These are phyloP conservation scores for Stephania cephalantha DNA, from an alignment of 164 flowering plant genomes.

Conservation along the genomic window DNA sequence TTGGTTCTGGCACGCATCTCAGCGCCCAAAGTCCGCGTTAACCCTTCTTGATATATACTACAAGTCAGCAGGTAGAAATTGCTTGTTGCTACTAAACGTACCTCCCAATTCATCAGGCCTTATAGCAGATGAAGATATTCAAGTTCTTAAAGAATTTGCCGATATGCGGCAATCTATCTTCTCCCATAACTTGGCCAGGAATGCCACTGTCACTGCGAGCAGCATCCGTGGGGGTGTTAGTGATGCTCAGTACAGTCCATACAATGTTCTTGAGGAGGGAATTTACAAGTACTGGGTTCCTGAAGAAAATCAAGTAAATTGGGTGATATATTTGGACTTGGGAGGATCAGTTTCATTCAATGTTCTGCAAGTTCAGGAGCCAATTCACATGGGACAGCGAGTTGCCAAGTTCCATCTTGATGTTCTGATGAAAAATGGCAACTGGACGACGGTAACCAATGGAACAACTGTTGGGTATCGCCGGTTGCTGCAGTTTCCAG, in stretches of 20 bases:
- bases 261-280: constrained; percentile 50
- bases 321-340: constrained; percentile 51
- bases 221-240: constrained; percentile 53
- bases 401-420: constrained; percentile 60
- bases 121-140: constrained; percentile 73
- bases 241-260: constrained; percentile 35
- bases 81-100: constrained; percentile 73
- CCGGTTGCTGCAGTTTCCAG: constrained; percentile 53
- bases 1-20: constrained; percentile 95
- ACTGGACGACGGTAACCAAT: constrained; percentile 41
- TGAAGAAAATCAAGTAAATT: constrained; percentile 38
- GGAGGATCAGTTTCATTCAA: constrained; percentile 44
- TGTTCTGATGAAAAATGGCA: constrained; percentile 26
- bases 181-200: constrained; percentile 57
- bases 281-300: constrained; percentile 84
- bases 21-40: constrained; percentile 73
- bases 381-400: constrained; percentile 93
- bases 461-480: constrained; percentile 84
- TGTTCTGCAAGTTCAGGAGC: constrained; percentile 74
- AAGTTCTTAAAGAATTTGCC: constrained; percentile 63
- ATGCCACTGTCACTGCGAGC: constrained; percentile 47
- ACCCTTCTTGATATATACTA: constrained; percentile 83
- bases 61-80: constrained; percentile 83
- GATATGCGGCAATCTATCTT: constrained; percentile 57
- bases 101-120: constrained; percentile 96